Evolutionary conservation across 2,329 filamentous ascomycete genomes (phyloP).

Genomic region (Mycosphaerella sp.): DNA sequence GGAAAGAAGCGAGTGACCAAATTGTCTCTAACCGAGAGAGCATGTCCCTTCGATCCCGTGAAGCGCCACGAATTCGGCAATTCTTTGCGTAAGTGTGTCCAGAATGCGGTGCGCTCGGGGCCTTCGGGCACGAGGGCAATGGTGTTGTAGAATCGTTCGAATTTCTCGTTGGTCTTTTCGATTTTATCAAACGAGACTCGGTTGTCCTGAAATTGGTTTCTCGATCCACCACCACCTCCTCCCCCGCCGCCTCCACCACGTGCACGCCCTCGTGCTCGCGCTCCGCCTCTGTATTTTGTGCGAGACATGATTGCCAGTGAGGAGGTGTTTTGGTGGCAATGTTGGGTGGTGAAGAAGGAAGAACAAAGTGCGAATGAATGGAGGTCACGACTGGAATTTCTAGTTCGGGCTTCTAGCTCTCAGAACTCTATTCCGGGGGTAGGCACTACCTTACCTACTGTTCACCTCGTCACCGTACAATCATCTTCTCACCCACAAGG

Average conservation of each 20-base stretch:
- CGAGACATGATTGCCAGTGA: slow-evolving; percentile 17
- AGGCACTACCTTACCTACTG: too few species aligned
- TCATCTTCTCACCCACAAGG: too few species aligned
- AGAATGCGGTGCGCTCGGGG: slow-evolving; percentile 73
- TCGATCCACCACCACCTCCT: slow-evolving; percentile 24
- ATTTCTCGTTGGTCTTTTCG: slow-evolving; percentile 71
- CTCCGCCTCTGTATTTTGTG: slow-evolving; percentile 22
- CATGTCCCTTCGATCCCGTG: slow-evolving; percentile 91
- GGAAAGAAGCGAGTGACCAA: slow-evolving; percentile 86
- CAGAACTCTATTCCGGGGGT: background rate
- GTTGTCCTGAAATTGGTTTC: slow-evolving; percentile 27
- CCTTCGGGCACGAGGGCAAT: slow-evolving; percentile 64
- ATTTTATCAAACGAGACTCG: slow-evolving; percentile 53
- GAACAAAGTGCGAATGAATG: background rate
- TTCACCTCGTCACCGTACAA: too few species aligned
- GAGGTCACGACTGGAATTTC: too few species aligned
- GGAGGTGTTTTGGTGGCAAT: background rate
- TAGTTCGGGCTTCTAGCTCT: background rate
- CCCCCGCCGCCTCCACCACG: slow-evolving; percentile 15
- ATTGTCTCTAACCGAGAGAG: slow-evolving; percentile 82
- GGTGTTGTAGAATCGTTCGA: slow-evolving; percentile 80
- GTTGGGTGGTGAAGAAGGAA: background rate
- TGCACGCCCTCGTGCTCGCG: slow-evolving; percentile 21
- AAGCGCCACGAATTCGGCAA: slow-evolving; percentile 97
- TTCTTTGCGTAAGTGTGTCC: slow-evolving; percentile 74